Evolutionary conservation across 2,329 filamentous ascomycete genomes (phyloP).

Genomic region (Erysiphe pulchra): DNA sequence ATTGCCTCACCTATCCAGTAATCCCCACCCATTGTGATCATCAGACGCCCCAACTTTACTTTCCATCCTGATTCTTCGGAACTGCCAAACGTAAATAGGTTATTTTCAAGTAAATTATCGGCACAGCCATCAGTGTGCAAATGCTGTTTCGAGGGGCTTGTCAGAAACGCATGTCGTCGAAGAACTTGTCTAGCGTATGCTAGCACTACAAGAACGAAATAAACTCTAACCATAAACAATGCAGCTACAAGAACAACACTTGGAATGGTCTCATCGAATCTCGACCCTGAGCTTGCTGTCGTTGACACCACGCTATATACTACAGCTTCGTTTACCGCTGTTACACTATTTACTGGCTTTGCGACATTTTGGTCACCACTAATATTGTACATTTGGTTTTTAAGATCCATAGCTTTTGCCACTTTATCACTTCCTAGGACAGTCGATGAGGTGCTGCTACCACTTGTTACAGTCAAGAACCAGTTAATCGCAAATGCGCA

Average conservation of each 20-base stretch:
- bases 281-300: conserved; percentile 35
- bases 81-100: conserved; percentile 42
- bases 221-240: conserved; percentile 52
- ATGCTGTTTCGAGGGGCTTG: conserved; percentile 12
- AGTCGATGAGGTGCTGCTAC: conserved; percentile 14
- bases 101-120: conserved; percentile 25
- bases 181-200: conserved; percentile 58
- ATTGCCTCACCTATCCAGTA: conserved; percentile 57
- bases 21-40: conserved; percentile 45
- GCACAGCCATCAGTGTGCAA: conserved; percentile 13
- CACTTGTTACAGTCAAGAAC: conserved; percentile 42
- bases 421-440: conserved; percentile 19
- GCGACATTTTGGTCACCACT: conserved; percentile 27
- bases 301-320: conserved; percentile 16
- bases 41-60: conserved; percentile 51
- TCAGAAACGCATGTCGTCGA: conserved; percentile 35
- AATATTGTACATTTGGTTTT: conserved; percentile 33
- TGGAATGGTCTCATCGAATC: conserved; percentile 39
- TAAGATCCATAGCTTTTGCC: conserved; percentile 37
- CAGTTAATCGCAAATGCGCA: conserved; percentile 58
- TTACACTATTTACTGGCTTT: conserved; percentile 18
- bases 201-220: conserved; percentile 66
- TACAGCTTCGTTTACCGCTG: conserved; percentile 22
- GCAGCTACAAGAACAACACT: conserved; percentile 52
- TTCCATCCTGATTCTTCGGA: conserved; percentile 58